Evolutionary conservation across 345 rosid species (phyloP), one percentile per base, ranked within the genome.

Genomic region (Stellera chamaejasme): DNA sequence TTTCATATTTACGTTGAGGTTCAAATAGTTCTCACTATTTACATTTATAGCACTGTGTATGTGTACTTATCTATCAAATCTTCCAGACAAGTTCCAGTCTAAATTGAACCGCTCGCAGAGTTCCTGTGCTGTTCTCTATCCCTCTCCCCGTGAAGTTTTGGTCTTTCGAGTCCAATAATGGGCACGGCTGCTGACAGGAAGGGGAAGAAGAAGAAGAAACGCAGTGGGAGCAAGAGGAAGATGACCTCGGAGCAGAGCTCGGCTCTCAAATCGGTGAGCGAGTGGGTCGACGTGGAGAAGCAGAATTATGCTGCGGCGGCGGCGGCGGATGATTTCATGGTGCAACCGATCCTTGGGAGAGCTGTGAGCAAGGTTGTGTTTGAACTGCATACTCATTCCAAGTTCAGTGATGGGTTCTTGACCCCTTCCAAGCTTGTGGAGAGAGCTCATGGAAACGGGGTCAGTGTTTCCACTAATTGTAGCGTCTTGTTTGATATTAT

Each of bases 341-440:
- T 82, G 11, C 85, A 69, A 45, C 80, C 60, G 71, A 58, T 64
- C 53, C 13, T 10, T 10, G 75, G 71, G 13, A 67, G 69, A 28
- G 60, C 64, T 10, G 56, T 47, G 45, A 78, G 79, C 42, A 87
- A 69, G 62, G 27, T 82, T 67, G 77, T 82, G 5, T 93, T 89
- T 66, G 99, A 93, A 69, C 75, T 89, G 71, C 99, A 93, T 66
- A 79, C 87, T 10, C 99, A 93, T 71, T 81, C 97, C 45, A 93
- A 89, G 65, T 80, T 50, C 72, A 93, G 99, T 66, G 99, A 93
- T 68, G 99, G 99, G 16, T 89, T 72, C 74, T 67, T 93, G 62
- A 78, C 99, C 13, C 99, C 99, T 61, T 69, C 95, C 2, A 93
- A 84, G 79, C 86, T 93, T 67, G 84, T 93, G 4, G 88, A 93